Conservation (phyloP, 139 green algal genomes). For the Pleodorina starrii region DNA sequence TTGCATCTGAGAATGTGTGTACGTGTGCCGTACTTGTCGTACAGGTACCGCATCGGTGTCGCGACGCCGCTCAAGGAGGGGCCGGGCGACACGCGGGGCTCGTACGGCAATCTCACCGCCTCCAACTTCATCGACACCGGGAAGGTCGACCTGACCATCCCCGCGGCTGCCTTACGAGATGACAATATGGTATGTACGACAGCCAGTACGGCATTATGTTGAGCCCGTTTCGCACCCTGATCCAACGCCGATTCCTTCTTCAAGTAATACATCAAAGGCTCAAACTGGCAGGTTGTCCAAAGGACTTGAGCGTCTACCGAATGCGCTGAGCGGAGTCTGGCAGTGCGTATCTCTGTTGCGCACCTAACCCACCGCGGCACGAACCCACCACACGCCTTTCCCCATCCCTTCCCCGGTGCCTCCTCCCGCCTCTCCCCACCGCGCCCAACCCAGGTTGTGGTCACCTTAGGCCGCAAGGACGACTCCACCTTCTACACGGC, state of each 20-base stretch:
- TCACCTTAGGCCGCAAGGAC: not conserved
- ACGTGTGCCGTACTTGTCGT: not conserved
- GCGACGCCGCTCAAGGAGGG: not conserved
- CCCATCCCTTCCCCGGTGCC: not conserved
- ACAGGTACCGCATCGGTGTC: slow-evolving; percentile 29
- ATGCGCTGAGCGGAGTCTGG: too few species aligned
- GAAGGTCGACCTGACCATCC: not conserved
- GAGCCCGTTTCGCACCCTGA: too few species aligned
- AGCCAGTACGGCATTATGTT: too few species aligned
- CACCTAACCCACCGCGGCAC: too few species aligned
- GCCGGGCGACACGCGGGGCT: not conserved
- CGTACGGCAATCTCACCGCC: slow-evolving; percentile 17
- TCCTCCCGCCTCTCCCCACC: not conserved
- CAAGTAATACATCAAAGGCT: too few species aligned
- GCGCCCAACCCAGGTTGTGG: not conserved
- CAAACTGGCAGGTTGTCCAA: too few species aligned
- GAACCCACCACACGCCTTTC: not conserved
- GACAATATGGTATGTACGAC: slow-evolving; percentile 11
- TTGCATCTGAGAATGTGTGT: too few species aligned
- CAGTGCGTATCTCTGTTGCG: too few species aligned
- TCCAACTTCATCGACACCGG: not conserved
- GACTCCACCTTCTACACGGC: not conserved
- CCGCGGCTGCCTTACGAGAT: not conserved
- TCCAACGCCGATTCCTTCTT: too few species aligned
- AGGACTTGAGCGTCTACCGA: too few species aligned